A percentile compares a stretch with the other conserved stretches of the same genome.
Conservation (phyloP, 164 flowering plant genomes). For the Saururus chinensis region DNA sequence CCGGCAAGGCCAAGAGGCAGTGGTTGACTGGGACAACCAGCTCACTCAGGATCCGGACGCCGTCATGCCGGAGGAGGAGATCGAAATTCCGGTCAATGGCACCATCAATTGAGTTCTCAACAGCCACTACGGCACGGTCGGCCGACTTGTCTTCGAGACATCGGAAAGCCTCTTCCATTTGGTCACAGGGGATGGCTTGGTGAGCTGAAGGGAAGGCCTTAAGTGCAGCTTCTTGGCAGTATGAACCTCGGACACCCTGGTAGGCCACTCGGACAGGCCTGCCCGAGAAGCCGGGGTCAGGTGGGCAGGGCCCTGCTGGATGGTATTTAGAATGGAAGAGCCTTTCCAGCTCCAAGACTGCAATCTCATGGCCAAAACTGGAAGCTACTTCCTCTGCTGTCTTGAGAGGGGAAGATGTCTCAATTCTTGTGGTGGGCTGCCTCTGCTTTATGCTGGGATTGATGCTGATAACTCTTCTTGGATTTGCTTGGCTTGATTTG, state of each 20-base stretch:
- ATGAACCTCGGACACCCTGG: conserved; percentile 23
- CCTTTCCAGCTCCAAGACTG: conserved; percentile 15
- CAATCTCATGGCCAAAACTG: conserved; percentile 3
- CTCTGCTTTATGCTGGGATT: conserved; percentile 1
- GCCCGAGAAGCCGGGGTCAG: conserved; percentile 2
- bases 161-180: conserved; percentile 23
- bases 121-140: conserved; percentile 17
- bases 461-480: neutral
- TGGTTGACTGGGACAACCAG: conserved; percentile 20
- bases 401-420: neutral
- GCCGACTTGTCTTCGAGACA: conserved; percentile 17
- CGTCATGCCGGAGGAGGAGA: conserved; percentile 16
- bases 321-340: conserved; percentile 6
- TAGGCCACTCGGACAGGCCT: conserved; percentile 18
- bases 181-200: conserved; percentile 11
- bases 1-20: conserved; percentile 17
- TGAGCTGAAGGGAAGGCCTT: conserved; percentile 16
- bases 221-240: conserved; percentile 25
- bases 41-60: conserved; percentile 14
- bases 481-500: neutral
- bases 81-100: conserved; percentile 18
- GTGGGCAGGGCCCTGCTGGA: conserved; percentile 6
- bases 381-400: conserved; percentile 5
- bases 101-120: conserved; percentile 24
- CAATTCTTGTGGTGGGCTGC: neutral